Conservation (phyloP, 495 filamentous ascomycete genomes). For the Immersiella caudata region DNA sequence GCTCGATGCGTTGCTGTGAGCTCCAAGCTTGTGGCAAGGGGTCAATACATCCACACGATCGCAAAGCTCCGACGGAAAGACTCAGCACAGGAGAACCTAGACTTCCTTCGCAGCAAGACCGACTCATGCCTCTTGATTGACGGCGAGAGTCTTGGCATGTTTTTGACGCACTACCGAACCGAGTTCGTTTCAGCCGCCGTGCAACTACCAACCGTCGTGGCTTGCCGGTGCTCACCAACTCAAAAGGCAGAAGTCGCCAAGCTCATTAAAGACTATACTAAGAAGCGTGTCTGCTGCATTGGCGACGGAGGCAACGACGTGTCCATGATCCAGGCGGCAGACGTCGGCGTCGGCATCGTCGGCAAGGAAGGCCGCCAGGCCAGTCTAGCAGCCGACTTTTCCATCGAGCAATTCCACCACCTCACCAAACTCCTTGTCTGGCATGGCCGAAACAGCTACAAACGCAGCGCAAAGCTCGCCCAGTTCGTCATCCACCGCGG, state of each 20-base stretch:
- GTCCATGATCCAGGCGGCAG: conserved; percentile 98
- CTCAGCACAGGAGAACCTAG: conserved; percentile 79
- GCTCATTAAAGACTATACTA: conserved; percentile 88
- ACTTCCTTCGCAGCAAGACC: conserved; percentile 86
- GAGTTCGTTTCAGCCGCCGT: conserved; percentile 91
- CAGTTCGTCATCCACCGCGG: conserved; percentile 99
- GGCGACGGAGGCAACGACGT: conserved; percentile 99
- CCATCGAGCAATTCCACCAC: conserved; percentile 90
- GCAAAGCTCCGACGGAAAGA: conserved; percentile 78
- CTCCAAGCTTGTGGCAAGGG: conserved; percentile 89
- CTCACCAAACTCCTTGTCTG: conserved; percentile 97
- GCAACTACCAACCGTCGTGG: conserved; percentile 85
- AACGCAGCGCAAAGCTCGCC: conserved; percentile 89
- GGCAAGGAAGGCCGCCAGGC: conserved; percentile 98
- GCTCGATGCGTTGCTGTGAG: conserved; percentile 95
- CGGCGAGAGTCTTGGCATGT: conserved; percentile 82
- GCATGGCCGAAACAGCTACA: conserved; percentile 97
- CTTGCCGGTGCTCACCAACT: conserved; percentile 94
- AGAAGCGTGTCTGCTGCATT: conserved; percentile 93
- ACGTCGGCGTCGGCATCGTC: conserved; percentile 96
- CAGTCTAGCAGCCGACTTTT: conserved; percentile 92
- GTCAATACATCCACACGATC: conserved; percentile 95
- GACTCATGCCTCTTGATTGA: conserved; percentile 91
- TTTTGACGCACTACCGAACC: conserved; percentile 76
- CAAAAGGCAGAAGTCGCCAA: conserved; percentile 94